Evolutionary conservation across 331 rosid species (phyloP), one percentile per base, ranked within the genome.

Genomic region (Quercus tomentella): DNA sequence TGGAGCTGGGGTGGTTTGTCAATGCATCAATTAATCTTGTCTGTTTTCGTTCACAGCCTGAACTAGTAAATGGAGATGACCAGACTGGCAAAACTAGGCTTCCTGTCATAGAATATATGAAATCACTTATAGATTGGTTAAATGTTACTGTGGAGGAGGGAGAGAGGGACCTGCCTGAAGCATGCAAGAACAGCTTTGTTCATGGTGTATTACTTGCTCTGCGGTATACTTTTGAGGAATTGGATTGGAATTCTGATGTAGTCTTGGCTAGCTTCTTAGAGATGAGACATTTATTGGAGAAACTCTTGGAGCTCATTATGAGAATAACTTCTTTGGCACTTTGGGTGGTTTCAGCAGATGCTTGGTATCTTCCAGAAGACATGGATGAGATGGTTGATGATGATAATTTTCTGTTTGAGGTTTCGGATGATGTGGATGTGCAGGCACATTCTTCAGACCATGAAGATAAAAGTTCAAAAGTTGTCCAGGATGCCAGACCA

Each of bases 331-430:
- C 98, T n/a, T 75, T 93, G 86, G 97, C 99, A 79, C 90, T 96
- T 31, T 88, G 97, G 89, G 99, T 96, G 81, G 99, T 96, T 83
- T 93, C 99, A 55, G 92, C 99, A 9, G 98, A 96, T 89, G 99
- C 99, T 80, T 93, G 88, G 98, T 51, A 79, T 87, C 91, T 96
- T 73, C 98, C 97, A 16, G 99, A 93, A 84, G 99, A 93, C 73
- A 90, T 88, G 93, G 98, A 91, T 83, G 97, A 88, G 77, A 82
- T 86, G 92, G 87, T 79, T 73, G 96, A 88, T 9, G 94, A 88
- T 51, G 94, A 91, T 73, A 76, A 75, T 83, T 84, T 90, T 82
- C 80, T 90, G 86, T 55, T 82, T 73, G 99, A 89, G 77, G 84
- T 85, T 55, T 87, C 88, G 21, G 79, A 86, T 81, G 84, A 83